Base-by-base conservation (phyloP, 1,284 basidiomycete genomes). In the Macrocystidia cucumis region DNA sequence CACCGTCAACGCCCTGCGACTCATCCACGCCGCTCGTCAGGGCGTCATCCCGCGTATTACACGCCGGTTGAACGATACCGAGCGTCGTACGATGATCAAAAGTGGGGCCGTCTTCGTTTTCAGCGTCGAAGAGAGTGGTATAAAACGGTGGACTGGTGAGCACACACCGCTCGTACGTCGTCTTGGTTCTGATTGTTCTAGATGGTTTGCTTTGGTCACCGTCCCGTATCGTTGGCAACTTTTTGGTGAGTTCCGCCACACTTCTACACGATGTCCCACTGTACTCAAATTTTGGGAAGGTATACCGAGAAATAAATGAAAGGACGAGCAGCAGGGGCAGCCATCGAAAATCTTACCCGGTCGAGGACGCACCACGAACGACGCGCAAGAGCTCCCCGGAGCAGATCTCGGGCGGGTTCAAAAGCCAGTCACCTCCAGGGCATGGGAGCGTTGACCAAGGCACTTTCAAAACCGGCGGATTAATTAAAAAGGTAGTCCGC, bases 91-190 rank as follows among this genome's bases (percentile, higher is more conserved):
- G 5, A 78, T 84, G 68, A 84, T 90, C 54, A 69, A 71, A 44
- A 82, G 80, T 37, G 86, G 86, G n/a, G 73, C 81, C 7, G 74
- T 89, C 18, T 90, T 88, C 52, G 79, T 89, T 32, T 90, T 88
- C 59, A 78, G 74, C 48, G 85, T 88, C 51, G 74, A 82, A 44
- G 83, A 88, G 49, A 85, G 83, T 42, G 81, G 80, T 14, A 89
- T 90, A 55, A 88, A 85, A 54, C 69, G 86, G 13, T 89, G 86
- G 86, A 89, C 86, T 33, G 69, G 67, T 67, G 38, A 39, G 57
- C 41, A 40, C 27, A n/a, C n/a, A n/a, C n/a, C n/a, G n/a, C n/a
- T n/a, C n/a, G n/a, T n/a, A n/a, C n/a, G n/a, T n/a, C n/a, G n/a
- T n/a, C n/a, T n/a, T n/a, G n/a, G n/a, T n/a, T n/a, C n/a, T n/a